These are phyloP conservation scores for Cryptosporidium ubiquitum DNA, from an alignment of 169 alveolate species.

Conservation along the genomic window DNA sequence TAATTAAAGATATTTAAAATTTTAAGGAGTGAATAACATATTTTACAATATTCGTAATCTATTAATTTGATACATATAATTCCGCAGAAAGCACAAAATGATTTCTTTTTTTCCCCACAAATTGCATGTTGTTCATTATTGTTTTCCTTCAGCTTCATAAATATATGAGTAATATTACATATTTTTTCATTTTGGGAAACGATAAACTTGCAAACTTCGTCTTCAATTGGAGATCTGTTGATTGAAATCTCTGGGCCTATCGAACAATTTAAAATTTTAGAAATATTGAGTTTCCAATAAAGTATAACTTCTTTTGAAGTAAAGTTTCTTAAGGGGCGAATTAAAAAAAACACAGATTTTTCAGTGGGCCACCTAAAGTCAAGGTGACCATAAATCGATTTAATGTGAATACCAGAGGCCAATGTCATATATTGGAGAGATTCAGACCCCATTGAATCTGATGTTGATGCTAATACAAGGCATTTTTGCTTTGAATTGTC, in stretches of 20 bases:
- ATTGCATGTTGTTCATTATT: not conserved
- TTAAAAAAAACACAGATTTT: not conserved
- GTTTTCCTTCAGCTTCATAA: constrained; percentile 3
- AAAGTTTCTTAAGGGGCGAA: constrained; percentile 48
- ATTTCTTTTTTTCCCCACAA: not conserved
- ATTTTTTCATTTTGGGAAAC: constrained; percentile 29
- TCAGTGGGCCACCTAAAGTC: constrained; percentile 27
- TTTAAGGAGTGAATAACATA: constrained; percentile 1
- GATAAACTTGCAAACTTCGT: constrained; percentile 26
- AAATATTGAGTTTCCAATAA: constrained; percentile 37
- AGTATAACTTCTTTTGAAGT: constrained; percentile 24
- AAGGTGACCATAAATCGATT: constrained; percentile 6
- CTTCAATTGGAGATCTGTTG: constrained; percentile 23
- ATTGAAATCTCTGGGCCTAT: constrained; percentile 62
- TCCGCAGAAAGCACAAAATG: constrained; percentile 1
- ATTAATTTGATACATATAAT: not conserved
- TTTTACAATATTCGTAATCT: not conserved
- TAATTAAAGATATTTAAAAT: not conserved
- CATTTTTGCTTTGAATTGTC: constrained; percentile 15
- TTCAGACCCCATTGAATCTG: constrained; percentile 54
- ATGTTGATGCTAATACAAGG: constrained; percentile 41
- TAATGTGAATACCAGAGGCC: constrained; percentile 39
- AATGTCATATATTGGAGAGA: constrained; percentile 56
- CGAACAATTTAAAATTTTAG: not conserved
- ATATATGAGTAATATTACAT: constrained; percentile 40